Conservation (phyloP, 495 filamentous ascomycete species). For the Pyrenopolyporus hunteri region DNA sequence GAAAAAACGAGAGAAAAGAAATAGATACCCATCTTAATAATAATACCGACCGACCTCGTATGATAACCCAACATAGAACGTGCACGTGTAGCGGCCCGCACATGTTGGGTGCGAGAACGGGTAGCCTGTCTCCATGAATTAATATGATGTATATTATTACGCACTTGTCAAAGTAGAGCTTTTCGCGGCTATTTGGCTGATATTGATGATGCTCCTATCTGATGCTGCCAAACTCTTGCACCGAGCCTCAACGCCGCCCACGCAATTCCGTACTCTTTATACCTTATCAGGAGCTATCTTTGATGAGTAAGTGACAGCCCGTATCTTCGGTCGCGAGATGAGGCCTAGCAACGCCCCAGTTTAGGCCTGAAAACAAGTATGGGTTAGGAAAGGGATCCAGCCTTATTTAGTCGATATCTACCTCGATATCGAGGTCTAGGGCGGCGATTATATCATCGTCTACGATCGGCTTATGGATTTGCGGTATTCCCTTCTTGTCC, state of each 20-base stretch:
- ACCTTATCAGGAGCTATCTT: not conserved
- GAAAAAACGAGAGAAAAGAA: too few relatives aligned
- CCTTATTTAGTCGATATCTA: constrained; percentile 60
- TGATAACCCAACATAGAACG: not conserved
- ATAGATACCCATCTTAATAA: too few relatives aligned
- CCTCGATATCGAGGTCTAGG: constrained; percentile 81
- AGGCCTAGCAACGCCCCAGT: not conserved
- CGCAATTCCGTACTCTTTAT: not conserved
- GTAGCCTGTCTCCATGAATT: not conserved
- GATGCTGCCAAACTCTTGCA: not conserved
- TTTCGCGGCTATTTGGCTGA: not conserved
- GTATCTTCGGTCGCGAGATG: too few relatives aligned
- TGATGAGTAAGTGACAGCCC: too few relatives aligned
- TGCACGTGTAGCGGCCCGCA: not conserved
- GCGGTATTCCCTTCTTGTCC: constrained; percentile 64
- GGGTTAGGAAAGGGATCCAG: not conserved
- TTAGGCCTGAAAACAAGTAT: not conserved
- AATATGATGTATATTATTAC: not conserved
- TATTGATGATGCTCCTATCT: constrained; percentile 8
- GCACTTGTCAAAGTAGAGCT: not conserved
- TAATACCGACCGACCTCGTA: too few relatives aligned
- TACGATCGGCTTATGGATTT: constrained; percentile 73
- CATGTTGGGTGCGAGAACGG: not conserved
- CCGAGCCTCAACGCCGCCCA: not conserved
- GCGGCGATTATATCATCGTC: constrained; percentile 86